Conservation (phyloP, 331 rosid species). For the Acacia pycnantha region DNA sequence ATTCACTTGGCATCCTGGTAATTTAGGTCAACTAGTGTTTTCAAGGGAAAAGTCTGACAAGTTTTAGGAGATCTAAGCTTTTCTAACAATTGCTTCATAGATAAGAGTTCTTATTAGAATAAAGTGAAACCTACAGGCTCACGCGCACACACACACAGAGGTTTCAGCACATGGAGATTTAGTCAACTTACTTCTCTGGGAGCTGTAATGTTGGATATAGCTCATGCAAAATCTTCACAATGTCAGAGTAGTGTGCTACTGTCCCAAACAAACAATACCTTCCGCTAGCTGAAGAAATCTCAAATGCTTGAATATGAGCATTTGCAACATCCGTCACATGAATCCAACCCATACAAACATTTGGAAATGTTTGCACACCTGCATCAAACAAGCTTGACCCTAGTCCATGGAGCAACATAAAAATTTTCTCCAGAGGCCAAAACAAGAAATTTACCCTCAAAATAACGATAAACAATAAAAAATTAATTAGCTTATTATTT, state of each 20-base stretch:
- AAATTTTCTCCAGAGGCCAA: neutral
- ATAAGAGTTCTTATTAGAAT: neutral
- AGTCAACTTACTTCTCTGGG: constrained; percentile 61
- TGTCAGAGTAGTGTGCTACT: constrained; percentile 52
- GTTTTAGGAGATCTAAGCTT: neutral
- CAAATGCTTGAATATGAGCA: constrained; percentile 78
- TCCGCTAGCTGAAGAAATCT: constrained; percentile 76
- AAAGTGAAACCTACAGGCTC: neutral
- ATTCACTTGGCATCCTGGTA: neutral
- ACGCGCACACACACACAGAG: no score
- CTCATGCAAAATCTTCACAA: constrained; percentile 46
- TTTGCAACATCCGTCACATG: constrained; percentile 77
- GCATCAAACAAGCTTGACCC: constrained; percentile 23
- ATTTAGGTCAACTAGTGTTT: neutral
- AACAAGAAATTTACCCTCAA: neutral
- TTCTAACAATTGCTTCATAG: neutral
- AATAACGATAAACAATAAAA: neutral
- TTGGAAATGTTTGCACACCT: constrained; percentile 70
- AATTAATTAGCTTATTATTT: neutral
- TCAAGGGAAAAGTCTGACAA: neutral
- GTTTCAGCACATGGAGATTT: neutral
- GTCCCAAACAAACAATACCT: constrained; percentile 69
- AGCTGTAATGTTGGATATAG: constrained; percentile 55
- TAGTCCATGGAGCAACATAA: neutral
- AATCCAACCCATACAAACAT: constrained; percentile 62